These are phyloP conservation scores for Eucalyptus urophylla DNA, from an alignment of 345 rosid species.

Conservation along the genomic window DNA sequence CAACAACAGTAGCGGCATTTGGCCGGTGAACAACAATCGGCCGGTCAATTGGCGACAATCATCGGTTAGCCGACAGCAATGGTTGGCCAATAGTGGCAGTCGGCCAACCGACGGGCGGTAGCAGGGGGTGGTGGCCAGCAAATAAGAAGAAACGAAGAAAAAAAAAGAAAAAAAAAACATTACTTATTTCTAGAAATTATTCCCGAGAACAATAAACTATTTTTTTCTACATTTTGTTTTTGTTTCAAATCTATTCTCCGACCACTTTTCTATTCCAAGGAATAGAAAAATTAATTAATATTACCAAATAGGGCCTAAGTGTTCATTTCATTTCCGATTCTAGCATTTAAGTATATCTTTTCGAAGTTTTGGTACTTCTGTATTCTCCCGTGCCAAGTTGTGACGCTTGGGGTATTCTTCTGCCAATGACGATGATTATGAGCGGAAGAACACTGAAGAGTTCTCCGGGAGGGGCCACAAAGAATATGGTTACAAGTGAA, in stretches of 20 bases:
- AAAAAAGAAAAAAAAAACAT: too few species aligned
- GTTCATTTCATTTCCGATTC: too few species aligned
- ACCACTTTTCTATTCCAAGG: rapidly evolving
- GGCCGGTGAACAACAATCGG: rapidly evolving
- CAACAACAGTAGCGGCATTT: rapidly evolving
- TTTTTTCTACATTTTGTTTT: too few species aligned
- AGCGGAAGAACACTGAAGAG: neutral
- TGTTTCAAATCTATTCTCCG: rapidly evolving
- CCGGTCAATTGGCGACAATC: rapidly evolving
- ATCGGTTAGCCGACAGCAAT: rapidly evolving
- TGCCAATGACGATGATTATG: neutral
- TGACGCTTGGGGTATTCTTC: too few species aligned
- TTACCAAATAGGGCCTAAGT: too few species aligned
- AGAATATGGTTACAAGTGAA: neutral
- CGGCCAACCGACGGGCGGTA: rapidly evolving
- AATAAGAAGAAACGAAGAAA: too few species aligned
- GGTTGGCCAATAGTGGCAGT: too few species aligned
- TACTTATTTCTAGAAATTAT: too few species aligned
- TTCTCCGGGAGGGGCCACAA: neutral
- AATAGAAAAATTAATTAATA: too few species aligned
- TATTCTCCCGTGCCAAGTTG: too few species aligned
- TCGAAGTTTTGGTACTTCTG: too few species aligned
- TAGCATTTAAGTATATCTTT: too few species aligned
- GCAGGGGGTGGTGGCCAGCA: rapidly evolving
- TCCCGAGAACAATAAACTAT: rapidly evolving